Base-by-base conservation (phyloP, 768 basidiomycete genomes). In the Suillus occidentalis region DNA sequence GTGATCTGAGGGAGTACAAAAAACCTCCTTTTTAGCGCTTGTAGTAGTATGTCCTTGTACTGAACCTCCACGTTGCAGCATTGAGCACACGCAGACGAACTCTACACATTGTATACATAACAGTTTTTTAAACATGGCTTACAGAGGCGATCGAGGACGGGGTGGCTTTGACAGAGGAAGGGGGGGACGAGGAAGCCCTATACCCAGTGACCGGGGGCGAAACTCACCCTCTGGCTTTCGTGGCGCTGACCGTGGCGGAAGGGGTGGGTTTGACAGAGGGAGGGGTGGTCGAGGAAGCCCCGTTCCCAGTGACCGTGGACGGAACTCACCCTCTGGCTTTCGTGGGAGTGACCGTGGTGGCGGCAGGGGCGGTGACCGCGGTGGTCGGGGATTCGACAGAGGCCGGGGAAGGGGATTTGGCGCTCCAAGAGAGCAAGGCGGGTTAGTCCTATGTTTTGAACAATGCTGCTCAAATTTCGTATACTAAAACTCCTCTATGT, bases 81-180 rank as follows among this genome's bases (percentile, higher is more conserved):
- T 39, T 57, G 14, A 14, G n/a, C 22, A 56, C n/a, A 22, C 36
- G 7, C 22, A 58, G 56, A 16, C 89, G 88, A 1, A 89, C 80
- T 1, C 87, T 2, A 86, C 86, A 22, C 87, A 83, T n/a, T 86
- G 72, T 2, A 88, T 67, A 84, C 82, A 31, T 31, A 0, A 31
- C 31, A 31, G 4, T 31, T 4, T 4, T 5, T 28, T 22, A 49
- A 59, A 31, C 12, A 79, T 80, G 79, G 74, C 77, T 75, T 72
- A 71, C 68, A 77, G 78, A 74, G 78, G 69, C 22, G 71, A 76
- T 34, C 75, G 83, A 70, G 83, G 80, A 14, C 74, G 78, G 40
- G 74, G 77, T 40, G 73, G 68, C 20, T 66, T 66, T 31, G 72
- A 72, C 60, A 68, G 79, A 66, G 78, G 79, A 34, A 79, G 79